phyloP scores from a whole-genome alignment of 2,329 filamentous ascomycete genomes.

The Karstenula rhodostoma region DNA sequence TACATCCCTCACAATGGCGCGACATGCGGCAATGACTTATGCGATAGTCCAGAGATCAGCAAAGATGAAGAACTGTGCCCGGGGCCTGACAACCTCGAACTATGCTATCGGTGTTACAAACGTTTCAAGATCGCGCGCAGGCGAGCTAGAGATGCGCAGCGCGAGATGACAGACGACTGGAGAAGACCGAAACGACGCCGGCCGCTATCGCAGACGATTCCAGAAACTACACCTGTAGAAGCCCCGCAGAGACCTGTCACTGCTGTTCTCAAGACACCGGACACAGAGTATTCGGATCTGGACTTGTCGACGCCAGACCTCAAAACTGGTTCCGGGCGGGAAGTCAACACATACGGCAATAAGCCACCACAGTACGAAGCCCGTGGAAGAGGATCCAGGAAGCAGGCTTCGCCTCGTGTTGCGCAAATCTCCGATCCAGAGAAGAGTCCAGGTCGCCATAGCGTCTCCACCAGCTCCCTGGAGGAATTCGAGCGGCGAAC shows the following conservation, averaged over 20 bases:
- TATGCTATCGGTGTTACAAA: conserved; percentile 25
- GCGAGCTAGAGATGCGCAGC: conserved; percentile 20
- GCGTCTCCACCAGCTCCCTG: conserved; percentile 13
- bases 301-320: conserved; percentile 1
- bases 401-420: conserved; percentile 14
- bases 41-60: conserved; percentile 19
- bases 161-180: conserved; percentile 20
- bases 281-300: neutral
- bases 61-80: conserved; percentile 19
- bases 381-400: conserved; percentile 13
- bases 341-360: conserved; percentile 13
- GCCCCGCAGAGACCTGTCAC: neutral
- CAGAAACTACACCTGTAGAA: neutral
- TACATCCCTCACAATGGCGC: conserved; percentile 21
- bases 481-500: conserved; percentile 14
- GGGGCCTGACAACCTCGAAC: conserved; percentile 17
- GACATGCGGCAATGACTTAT: conserved; percentile 20
- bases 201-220: neutral
- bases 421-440: conserved; percentile 11
- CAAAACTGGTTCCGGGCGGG: conserved; percentile 1
- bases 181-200: conserved; percentile 19
- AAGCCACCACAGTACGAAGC: conserved; percentile 8
- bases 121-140: conserved; percentile 24
- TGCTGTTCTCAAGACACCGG: neutral
- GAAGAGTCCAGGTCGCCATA: conserved; percentile 15